Conservation (phyloP, 2,329 filamentous ascomycete species). For the Colletotrichum abscissum region DNA sequence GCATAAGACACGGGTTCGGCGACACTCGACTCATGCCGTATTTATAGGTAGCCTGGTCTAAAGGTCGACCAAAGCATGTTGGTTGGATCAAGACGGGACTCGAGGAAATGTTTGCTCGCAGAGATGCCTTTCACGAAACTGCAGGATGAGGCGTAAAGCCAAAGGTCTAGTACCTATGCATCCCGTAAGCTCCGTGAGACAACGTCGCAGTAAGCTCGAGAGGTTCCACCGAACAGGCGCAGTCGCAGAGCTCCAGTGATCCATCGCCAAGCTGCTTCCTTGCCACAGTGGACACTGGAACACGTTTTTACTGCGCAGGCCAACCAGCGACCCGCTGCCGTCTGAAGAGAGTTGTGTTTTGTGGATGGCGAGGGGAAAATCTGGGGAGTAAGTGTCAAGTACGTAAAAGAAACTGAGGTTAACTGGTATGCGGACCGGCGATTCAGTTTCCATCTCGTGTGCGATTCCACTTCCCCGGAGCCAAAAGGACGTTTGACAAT, state of each 20-base stretch:
- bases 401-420: conserved; percentile 27
- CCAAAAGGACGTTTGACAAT: background rate
- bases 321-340: conserved; percentile 19
- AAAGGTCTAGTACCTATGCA: background rate
- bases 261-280: background rate
- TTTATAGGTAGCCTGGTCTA: background rate
- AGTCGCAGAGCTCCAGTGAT: background rate
- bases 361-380: conserved; percentile 31
- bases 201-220: conserved; percentile 17
- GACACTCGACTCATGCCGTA: background rate
- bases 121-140: background rate
- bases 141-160: background rate
- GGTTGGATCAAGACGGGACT: background rate
- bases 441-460: background rate
- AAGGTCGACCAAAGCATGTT: background rate
- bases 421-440: background rate
- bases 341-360: conserved; percentile 28
- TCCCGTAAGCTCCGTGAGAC: background rate
- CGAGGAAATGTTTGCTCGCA: background rate
- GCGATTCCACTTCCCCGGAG: conserved; percentile 23
- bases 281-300: background rate
- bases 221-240: conserved; percentile 11
- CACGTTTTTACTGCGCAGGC: background rate
- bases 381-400: conserved; percentile 22
- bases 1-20: background rate